These are phyloP conservation scores for Pythium guiyangense DNA, from an alignment of 352 stramenopile genomes.

Conservation along the genomic window DNA sequence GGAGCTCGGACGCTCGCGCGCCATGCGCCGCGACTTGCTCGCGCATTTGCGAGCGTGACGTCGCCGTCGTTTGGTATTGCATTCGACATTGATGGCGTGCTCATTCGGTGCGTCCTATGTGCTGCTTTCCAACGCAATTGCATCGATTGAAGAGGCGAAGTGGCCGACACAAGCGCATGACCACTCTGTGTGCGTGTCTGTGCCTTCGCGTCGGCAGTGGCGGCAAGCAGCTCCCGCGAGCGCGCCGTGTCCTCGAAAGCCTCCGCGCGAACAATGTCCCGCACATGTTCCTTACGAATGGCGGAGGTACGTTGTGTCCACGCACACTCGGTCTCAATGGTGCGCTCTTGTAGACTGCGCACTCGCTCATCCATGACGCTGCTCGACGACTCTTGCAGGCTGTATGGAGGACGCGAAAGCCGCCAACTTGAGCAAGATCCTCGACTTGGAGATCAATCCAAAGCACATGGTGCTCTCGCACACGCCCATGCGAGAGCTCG, in stretches of 20 bases:
- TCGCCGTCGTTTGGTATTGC: constrained; percentile 69
- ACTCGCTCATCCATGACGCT: neutral
- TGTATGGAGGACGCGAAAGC: constrained; percentile 86
- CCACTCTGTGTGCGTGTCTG: neutral
- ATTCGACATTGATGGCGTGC: constrained; percentile 91
- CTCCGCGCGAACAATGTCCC: constrained; percentile 61
- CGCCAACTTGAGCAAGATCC: constrained; percentile 51
- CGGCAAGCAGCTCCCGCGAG: constrained; percentile 61
- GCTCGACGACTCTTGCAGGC: constrained; percentile 12
- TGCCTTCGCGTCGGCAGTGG: constrained; percentile 27
- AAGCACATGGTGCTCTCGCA: constrained; percentile 85
- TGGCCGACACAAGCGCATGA: too few species aligned
- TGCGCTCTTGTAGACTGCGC: neutral
- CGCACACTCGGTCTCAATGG: neutral
- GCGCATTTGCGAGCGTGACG: neutral
- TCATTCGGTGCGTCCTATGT: constrained; percentile 57
- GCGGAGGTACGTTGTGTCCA: constrained; percentile 41
- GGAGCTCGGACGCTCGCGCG: neutral
- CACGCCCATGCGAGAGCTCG: constrained; percentile 84
- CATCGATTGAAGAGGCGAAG: too few species aligned
- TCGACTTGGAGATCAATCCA: constrained; percentile 64
- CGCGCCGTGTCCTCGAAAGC: constrained; percentile 59
- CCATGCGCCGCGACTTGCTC: neutral
- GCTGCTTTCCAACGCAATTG: neutral
- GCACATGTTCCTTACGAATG: constrained; percentile 90